Evolutionary conservation across 176 grass and related monocot species (phyloP), one percentile per base, ranked within the genome.

Genomic region (Ensete glaucum): DNA sequence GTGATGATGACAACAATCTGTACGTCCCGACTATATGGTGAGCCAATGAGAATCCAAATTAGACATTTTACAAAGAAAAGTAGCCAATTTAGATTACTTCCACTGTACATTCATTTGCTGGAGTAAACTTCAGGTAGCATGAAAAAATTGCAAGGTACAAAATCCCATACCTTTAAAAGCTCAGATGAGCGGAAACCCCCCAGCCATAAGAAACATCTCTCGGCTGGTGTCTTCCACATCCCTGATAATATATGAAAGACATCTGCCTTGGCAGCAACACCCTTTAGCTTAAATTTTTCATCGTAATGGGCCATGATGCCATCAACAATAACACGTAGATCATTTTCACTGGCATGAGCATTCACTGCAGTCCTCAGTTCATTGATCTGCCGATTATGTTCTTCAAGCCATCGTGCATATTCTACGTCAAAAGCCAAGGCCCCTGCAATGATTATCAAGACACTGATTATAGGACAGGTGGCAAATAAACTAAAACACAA

Each of bases 151-250:
- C 34, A 4, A 43, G 4, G 34, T 43, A 43, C 34, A 6, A 43
- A 43, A 4, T 43, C 34, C 34, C 34, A 43, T 50, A 72, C 70
- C 70, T 72, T 72, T 14, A 97, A 85, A 79, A 97, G 81, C 55
- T 97, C 93, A 57, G 93, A 97, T 22, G 90, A 91, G 77, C 88
- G 84, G 53, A 93, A 97, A 65, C 93, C 93, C 53, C 93, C 93
- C 67, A 97, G 79, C 93, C 93, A 97, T 81, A 97, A 80, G 81
- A 97, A 97, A 77, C 90, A 93, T 67, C 93, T 89, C 79, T 97
- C 93, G 6, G 93, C 90, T 72, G 93, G 93, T n/a, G 93, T 89
- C 72, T 97, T 93, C 93, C 93, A 97, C 93, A 93, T 93, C 57
- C 93, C 93, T 6, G 93, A 97, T 53, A 97, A 69, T 71, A 97